Percentiles rank a stretch among this genome's conserved stretches.
Conservation (phyloP, 441 rosid species). For the Arabidopsis hybrid region DNA sequence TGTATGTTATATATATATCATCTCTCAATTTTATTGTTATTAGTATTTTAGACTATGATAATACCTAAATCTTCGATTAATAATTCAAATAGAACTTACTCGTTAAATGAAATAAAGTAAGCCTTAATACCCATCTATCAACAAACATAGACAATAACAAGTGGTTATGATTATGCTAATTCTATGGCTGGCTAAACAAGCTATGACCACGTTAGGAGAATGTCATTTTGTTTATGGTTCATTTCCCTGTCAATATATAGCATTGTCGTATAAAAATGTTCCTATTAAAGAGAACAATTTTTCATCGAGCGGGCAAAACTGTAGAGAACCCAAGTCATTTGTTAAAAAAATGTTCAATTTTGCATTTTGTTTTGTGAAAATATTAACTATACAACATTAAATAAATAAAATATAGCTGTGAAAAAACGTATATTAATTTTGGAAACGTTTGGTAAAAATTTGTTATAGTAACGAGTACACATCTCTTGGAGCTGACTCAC, state of each 20-base stretch:
- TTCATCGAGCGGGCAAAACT: no score
- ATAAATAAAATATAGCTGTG: not conserved
- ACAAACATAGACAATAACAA: not conserved
- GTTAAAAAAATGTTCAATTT: not conserved
- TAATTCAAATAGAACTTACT: not conserved
- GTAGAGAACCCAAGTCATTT: no score
- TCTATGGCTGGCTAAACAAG: not conserved
- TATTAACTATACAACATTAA: not conserved
- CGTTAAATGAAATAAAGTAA: not conserved
- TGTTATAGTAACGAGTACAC: not conserved
- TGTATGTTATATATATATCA: no score
- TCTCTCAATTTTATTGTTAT: no score
- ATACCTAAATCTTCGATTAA: no score
- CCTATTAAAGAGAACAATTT: no score
- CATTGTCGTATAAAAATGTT: no score
- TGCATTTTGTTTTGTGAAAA: not conserved
- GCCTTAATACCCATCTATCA: not conserved
- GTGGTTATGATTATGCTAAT: not conserved
- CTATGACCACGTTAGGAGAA: no score
- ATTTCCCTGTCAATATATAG: no score
- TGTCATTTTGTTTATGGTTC: no score
- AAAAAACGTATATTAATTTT: not conserved
- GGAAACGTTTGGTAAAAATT: not conserved
- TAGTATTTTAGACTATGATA: no score
- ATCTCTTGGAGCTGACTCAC: constrained; percentile 15